These are phyloP conservation scores for Chlamydomonas incerta DNA, from an alignment of 139 green algal species.

Conservation along the genomic window DNA sequence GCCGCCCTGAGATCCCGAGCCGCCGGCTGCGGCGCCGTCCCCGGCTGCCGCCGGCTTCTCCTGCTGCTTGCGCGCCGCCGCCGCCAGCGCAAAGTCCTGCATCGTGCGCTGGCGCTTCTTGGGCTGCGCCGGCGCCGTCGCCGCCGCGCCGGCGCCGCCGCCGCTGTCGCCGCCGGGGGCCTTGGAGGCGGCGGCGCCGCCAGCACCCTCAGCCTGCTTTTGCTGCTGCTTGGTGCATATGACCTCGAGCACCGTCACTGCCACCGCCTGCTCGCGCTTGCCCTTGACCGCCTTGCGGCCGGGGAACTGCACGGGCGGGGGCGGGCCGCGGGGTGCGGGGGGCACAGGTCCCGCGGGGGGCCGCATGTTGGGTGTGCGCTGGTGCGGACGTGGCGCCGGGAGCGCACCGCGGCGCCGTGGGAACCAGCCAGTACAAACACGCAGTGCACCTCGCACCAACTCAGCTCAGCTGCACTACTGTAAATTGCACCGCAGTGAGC, in stretches of 20 bases:
- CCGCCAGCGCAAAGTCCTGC: conserved; percentile 35
- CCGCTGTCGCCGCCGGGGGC: not conserved
- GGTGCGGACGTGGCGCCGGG: too few relatives aligned
- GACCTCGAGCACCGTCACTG: conserved; percentile 43
- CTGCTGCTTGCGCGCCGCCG: conserved; percentile 3
- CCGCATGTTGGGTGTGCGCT: too few relatives aligned
- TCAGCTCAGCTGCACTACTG: too few relatives aligned
- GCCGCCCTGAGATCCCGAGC: too few relatives aligned
- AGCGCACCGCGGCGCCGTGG: too few relatives aligned
- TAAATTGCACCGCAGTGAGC: too few relatives aligned
- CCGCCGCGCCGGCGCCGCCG: not conserved
- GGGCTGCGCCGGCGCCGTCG: not conserved
- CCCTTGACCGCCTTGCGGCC: conserved; percentile 37
- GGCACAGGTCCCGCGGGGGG: too few relatives aligned
- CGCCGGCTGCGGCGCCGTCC: not conserved
- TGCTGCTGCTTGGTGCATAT: conserved; percentile 17
- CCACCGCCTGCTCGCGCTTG: conserved; percentile 38
- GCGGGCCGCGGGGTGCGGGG: too few relatives aligned
- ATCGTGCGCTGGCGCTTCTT: conserved; percentile 45
- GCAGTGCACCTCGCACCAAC: too few relatives aligned
- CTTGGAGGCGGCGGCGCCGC: not conserved
- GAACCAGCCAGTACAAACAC: too few relatives aligned
- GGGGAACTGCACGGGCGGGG: conserved; percentile 6
- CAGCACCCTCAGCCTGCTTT: not conserved
- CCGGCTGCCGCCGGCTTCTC: not conserved